These are phyloP conservation scores for Globisporangium megalacanthum DNA, from an alignment of 352 stramenopile genomes.

Conservation along the genomic window DNA sequence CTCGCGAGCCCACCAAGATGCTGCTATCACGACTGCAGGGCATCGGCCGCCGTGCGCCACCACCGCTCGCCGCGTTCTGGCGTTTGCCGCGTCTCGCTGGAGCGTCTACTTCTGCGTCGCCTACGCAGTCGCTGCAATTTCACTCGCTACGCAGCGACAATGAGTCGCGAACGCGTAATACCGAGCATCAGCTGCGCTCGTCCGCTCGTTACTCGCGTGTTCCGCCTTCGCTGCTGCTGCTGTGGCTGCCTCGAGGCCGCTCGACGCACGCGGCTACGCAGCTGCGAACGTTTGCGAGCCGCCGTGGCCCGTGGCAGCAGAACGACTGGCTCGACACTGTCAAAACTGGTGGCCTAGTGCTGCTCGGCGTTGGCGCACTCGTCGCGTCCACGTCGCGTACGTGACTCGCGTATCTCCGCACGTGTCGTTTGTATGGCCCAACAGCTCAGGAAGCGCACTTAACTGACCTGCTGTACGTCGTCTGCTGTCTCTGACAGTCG, in stretches of 20 bases:
- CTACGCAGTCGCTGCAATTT: background rate
- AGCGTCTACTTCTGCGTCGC: background rate
- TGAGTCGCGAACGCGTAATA: background rate
- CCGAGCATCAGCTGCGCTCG: background rate
- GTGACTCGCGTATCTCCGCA: background rate
- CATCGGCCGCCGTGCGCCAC: background rate
- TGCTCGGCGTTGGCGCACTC: constrained; percentile 49
- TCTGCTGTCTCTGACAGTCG: constrained; percentile 26
- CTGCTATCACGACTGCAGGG: background rate
- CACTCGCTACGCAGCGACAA: background rate
- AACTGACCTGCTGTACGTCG: background rate
- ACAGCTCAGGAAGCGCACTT: background rate
- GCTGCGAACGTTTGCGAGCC: constrained; percentile 26
- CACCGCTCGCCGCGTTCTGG: background rate
- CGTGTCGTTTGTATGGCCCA: too few relatives aligned
- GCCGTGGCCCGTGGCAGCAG: constrained; percentile 32
- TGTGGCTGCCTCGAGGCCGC: background rate
- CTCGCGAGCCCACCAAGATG: background rate
- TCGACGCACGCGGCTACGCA: constrained; percentile 8
- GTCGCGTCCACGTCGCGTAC: constrained; percentile 60
- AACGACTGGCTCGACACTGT: constrained; percentile 42
- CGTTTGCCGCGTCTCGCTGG: background rate
- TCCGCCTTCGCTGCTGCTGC: background rate
- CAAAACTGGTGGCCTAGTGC: constrained; percentile 59
- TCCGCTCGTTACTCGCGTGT: background rate